Conservation (phyloP, 1,284 basidiomycete species). For the Caloboletus inedulis region DNA sequence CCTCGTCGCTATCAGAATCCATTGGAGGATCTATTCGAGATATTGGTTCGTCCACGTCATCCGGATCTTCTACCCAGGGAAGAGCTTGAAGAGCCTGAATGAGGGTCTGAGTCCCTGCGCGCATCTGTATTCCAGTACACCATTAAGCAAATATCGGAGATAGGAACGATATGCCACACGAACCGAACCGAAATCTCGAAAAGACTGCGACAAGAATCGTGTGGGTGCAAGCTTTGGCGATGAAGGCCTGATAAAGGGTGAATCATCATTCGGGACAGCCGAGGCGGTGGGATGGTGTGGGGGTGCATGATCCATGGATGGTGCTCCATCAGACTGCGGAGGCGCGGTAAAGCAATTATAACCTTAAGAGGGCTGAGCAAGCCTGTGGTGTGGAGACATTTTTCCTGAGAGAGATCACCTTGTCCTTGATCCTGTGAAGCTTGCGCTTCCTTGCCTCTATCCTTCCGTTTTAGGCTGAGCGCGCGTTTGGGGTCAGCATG, state of each 20-base stretch:
- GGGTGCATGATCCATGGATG: conserved; percentile 11
- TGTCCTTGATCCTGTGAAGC: conserved; percentile 31
- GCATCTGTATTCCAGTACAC: conserved; percentile 52
- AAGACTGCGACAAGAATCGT: conserved; percentile 48
- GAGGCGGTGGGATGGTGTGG: conserved; percentile 8
- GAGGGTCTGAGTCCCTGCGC: conserved; percentile 77
- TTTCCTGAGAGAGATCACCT: conserved; percentile 23
- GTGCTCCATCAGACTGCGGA: conserved; percentile 16
- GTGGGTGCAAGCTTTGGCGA: conserved; percentile 52
- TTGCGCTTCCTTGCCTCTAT: conserved; percentile 43
- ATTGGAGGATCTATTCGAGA: conserved; percentile 38
- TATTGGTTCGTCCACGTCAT: conserved; percentile 62
- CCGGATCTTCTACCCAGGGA: conserved; percentile 67
- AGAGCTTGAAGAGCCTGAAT: conserved; percentile 82
- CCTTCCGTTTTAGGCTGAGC: conserved; percentile 54
- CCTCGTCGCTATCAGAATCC: conserved; percentile 63
- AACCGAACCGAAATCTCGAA: conserved; percentile 67
- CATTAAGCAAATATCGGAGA: conserved; percentile 7
- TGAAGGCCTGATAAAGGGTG: conserved; percentile 72
- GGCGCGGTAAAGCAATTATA: conserved; percentile 1
- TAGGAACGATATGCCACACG: conserved; percentile 22
- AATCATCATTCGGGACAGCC: conserved; percentile 50
- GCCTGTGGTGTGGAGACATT: not conserved
- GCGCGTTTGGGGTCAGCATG: conserved; percentile 46
- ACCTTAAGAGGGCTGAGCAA: conserved; percentile 30